Evolutionary conservation across 1,284 basidiomycete species (phyloP).

Genomic region (Grifola frondosa): DNA sequence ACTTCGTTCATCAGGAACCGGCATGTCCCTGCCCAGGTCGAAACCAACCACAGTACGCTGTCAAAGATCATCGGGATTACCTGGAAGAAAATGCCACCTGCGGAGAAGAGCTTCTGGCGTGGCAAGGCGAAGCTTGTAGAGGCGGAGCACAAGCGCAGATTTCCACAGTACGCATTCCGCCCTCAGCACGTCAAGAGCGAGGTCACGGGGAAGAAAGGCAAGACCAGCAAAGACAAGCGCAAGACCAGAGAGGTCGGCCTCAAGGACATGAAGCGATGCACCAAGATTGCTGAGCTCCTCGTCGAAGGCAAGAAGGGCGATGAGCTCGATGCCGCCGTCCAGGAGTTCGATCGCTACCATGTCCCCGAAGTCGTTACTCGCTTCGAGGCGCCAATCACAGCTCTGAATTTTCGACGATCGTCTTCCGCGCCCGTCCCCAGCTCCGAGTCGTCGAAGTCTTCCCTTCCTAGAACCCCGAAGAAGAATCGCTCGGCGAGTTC

Average conservation of each 20-base stretch:
- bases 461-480: constrained; percentile 19
- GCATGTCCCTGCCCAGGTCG: constrained; percentile 72
- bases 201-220: constrained; percentile 33
- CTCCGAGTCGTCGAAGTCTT: constrained; percentile 28
- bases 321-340: constrained; percentile 67
- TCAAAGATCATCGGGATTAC: constrained; percentile 53
- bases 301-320: constrained; percentile 71
- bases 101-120: constrained; percentile 72
- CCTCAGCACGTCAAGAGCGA: constrained; percentile 52
- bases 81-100: constrained; percentile 69
- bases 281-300: constrained; percentile 76
- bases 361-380: constrained; percentile 64
- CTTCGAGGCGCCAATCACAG: constrained; percentile 72
- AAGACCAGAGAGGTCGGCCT: constrained; percentile 67
- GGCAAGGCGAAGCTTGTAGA: constrained; percentile 61
- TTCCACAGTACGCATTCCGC: constrained; percentile 70
- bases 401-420: constrained; percentile 52
- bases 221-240: constrained; percentile 49
- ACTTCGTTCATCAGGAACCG: constrained; percentile 83
- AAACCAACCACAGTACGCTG: constrained; percentile 79
- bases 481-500: constrained; percentile 35
- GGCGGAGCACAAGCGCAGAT: constrained; percentile 67
- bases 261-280: constrained; percentile 68
- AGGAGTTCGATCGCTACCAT: constrained; percentile 70
- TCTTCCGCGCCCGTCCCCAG: constrained; percentile 45